A percentile compares a stretch with the other conserved stretches of the same genome.
Evolutionary conservation across 257 asterid genomes (phyloP).

Genomic region (Scutellaria galericulata): DNA sequence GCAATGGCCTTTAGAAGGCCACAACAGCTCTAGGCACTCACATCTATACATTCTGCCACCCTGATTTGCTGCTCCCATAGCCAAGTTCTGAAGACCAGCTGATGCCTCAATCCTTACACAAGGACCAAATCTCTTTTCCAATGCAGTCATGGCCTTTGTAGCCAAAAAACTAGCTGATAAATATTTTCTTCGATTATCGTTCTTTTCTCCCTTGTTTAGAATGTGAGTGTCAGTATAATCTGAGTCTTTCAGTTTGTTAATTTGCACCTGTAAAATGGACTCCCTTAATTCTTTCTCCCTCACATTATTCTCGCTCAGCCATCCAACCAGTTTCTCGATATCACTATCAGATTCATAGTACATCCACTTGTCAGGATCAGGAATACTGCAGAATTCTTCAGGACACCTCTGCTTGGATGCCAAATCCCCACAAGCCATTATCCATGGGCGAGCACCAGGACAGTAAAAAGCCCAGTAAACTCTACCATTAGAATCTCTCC

Average conservation of each 20-base stretch:
- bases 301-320: constrained; percentile 72
- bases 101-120: constrained; percentile 44
- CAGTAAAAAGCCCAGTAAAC: constrained; percentile 70
- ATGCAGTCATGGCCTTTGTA: constrained; percentile 61
- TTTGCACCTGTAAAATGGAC: constrained; percentile 62
- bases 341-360: constrained; percentile 68
- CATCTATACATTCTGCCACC: constrained; percentile 66
- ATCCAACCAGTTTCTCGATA: constrained; percentile 63
- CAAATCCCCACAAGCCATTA: constrained; percentile 62
- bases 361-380: constrained; percentile 70
- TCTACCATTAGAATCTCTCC: constrained; percentile 89
- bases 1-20: constrained; percentile 77
- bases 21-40: constrained; percentile 78
- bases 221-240: constrained; percentile 47
- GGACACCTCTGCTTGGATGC: constrained; percentile 46
- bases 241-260: constrained; percentile 49
- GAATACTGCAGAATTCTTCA: constrained; percentile 52
- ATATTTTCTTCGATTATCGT: constrained; percentile 33
- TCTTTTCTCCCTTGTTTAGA: constrained; percentile 39
- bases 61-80: constrained; percentile 39
- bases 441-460: constrained; percentile 62
- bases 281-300: constrained; percentile 85
- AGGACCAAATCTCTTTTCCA: constrained; percentile 61
- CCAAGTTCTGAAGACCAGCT: constrained; percentile 39
- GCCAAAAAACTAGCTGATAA: constrained; percentile 48